Evolutionary conservation across 345 rosid species (phyloP), one percentile per base, ranked within the genome.

Genomic region (Arabidopsis arenosa): DNA sequence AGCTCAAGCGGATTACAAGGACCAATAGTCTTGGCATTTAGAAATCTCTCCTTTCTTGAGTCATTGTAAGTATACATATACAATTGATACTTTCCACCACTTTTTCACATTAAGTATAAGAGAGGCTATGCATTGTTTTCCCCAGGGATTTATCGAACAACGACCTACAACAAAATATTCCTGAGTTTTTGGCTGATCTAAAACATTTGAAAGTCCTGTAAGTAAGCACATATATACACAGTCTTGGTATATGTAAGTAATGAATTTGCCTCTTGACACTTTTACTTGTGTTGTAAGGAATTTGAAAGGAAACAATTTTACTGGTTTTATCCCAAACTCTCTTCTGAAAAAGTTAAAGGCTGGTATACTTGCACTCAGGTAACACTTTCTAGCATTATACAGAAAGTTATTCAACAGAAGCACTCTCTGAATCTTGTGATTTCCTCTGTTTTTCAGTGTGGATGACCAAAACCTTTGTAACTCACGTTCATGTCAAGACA

Each of bases 61-160:
- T 76, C 83, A 49, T 33, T 86, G 93, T 86, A 71, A 78, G 89
- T 63, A 2, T 33, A 47, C 55, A 36, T 5, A 47, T 5, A 57
- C 35, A 74, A 23, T 12, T 40, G 12, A 68, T 11, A 36, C 7
- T 36, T 36, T 43, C 3, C 2, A 26, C 36, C 14, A 41, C 41
- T 62, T 5, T 5, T 58, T n/a, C 51, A 47, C 35, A 71, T 45
- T 9, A 47, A 26, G 32, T 63, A 30, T 45, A 63, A 65, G 35
- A 41, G 51, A 45, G 8, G 21, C 21, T 23, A 6, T 28, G 56
- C 28, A 8, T 52, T 75, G 52, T 57, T 57, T 56, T 33, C 36
- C 41, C 5, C 68, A 83, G 88, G 81, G 88, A 85, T 76, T 78
- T 85, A 58, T 83, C 87, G 0, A 63, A 82, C 80, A 86, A 86